Conservation (phyloP, 148 eudicot genomes). For the Dysphania ambrosioides region DNA sequence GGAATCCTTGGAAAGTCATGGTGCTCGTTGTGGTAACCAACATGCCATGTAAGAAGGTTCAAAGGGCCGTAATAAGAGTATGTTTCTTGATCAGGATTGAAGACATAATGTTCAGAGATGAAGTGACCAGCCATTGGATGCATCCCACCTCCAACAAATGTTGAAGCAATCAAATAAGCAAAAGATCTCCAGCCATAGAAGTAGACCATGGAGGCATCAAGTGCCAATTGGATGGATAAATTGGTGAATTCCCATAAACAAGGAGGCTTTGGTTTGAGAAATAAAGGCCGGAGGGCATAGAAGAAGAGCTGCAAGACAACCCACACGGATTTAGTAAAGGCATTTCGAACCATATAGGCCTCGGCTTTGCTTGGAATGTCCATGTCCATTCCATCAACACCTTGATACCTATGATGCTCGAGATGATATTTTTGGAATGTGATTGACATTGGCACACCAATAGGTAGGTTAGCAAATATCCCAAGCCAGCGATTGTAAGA, state of each 20-base stretch:
- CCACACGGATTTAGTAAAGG: conserved; percentile 73
- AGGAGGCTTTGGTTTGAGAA: conserved; percentile 90
- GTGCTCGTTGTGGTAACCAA: conserved; percentile 96
- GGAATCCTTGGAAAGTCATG: conserved; percentile 94
- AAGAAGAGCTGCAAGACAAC: conserved; percentile 81
- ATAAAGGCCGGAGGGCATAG: conserved; percentile 81
- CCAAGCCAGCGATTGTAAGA: conserved; percentile 88
- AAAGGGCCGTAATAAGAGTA: conserved; percentile 87
- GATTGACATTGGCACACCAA: conserved; percentile 92
- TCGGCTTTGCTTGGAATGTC: conserved; percentile 78
- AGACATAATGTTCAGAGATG: conserved; percentile 87
- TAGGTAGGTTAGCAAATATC: conserved; percentile 88
- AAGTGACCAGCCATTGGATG: conserved; percentile 98
- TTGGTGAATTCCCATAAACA: conserved; percentile 84
- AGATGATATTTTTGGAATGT: conserved; percentile 97
- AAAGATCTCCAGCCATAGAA: conserved; percentile 79
- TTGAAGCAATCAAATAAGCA: conserved; percentile 64
- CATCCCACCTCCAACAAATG: conserved; percentile 93
- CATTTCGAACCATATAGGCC: conserved; percentile 60
- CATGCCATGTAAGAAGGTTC: conserved; percentile 80
- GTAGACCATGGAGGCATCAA: conserved; percentile 61
- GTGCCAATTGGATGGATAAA: conserved; percentile 52
- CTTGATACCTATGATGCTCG: conserved; percentile 92
- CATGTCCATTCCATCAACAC: conserved; percentile 89
- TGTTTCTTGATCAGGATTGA: conserved; percentile 78